A percentile compares a stretch with the other conserved stretches of the same genome.
phyloP scores from a whole-genome alignment of 148 eudicot genomes.

The Persicaria maculosa region DNA sequence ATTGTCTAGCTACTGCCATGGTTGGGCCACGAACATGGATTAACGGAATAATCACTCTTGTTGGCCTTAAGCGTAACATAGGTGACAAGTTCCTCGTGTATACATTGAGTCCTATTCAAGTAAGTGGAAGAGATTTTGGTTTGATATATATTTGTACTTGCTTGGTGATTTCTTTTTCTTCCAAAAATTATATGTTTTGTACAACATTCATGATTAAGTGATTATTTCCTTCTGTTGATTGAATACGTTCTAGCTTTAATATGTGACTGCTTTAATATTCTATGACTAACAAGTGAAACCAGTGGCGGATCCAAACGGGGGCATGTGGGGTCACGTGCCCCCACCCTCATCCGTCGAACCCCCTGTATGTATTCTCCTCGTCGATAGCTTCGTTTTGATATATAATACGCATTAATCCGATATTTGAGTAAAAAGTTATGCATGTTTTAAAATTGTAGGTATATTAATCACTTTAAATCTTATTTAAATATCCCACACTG shows the following conservation, averaged over 20 bases:
- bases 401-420: no score
- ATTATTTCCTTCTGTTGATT: neutral
- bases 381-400: no score
- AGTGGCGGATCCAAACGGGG: no score
- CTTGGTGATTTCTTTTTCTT: neutral
- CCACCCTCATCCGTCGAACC: no score
- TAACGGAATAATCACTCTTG: conserved; percentile 66
- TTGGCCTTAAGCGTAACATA: conserved; percentile 50
- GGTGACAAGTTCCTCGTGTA: conserved; percentile 41
- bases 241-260: neutral
- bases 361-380: no score
- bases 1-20: conserved; percentile 83
- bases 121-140: conserved; percentile 12
- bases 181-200: neutral
- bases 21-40: conserved; percentile 94
- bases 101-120: conserved; percentile 56
- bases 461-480: no score
- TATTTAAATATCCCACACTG: no score
- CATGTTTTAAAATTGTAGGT: no score
- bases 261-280: neutral
- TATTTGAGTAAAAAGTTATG: no score
- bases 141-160: neutral
- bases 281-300: no score
- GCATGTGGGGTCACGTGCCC: no score
- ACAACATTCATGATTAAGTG: neutral